A percentile compares a stretch with the other conserved stretches of the same genome.
Evolutionary conservation across 805 yeast genomes (phyloP).

Genomic region (Ogataea parapolymorpha): DNA sequence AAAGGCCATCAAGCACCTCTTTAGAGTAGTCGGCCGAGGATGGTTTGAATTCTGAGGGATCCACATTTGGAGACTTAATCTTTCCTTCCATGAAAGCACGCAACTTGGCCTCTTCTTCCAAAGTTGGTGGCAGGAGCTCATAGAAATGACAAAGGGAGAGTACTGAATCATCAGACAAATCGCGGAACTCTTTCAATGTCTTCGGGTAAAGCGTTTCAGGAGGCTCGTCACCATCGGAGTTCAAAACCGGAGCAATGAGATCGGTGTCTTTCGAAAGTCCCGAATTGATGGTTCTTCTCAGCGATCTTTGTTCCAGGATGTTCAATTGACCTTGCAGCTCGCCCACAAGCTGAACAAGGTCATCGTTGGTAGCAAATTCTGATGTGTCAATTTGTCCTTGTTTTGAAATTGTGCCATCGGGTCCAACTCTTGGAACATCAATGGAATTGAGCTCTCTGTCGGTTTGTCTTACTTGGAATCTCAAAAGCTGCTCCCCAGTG

Average conservation of each 20-base stretch:
- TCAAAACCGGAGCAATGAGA: slow-evolving; percentile 64
- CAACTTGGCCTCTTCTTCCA: slow-evolving; percentile 49
- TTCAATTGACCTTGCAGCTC: slow-evolving; percentile 89
- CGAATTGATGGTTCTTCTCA: slow-evolving; percentile 67
- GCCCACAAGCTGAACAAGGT: slow-evolving; percentile 79
- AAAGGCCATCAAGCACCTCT: slow-evolving; percentile 51
- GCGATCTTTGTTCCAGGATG: slow-evolving; percentile 69
- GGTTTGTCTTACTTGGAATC: slow-evolving; percentile 60
- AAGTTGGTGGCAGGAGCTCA: slow-evolving; percentile 68
- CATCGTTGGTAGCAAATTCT: slow-evolving; percentile 77
- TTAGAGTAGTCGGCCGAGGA: slow-evolving; percentile 36
- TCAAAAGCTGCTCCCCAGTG: slow-evolving; percentile 78
- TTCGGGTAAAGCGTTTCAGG: slow-evolving; percentile 51
- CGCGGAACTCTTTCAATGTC: slow-evolving; percentile 50
- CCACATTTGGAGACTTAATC: slow-evolving; percentile 37
- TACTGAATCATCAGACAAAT: slow-evolving; percentile 43
- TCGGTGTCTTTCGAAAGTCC: slow-evolving; percentile 41
- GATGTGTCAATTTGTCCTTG: slow-evolving; percentile 36
- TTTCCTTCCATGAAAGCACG: slow-evolving; percentile 53
- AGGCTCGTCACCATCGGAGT: slow-evolving; percentile 75
- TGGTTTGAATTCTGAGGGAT: slow-evolving; percentile 25
- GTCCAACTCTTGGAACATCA: slow-evolving; percentile 22
- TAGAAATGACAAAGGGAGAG: slow-evolving; percentile 65
- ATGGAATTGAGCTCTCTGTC: slow-evolving; percentile 26
- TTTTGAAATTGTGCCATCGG: slow-evolving; percentile 13